phyloP scores from a whole-genome alignment of 2,329 filamentous ascomycete species.

The Colletotrichum scovillei region DNA sequence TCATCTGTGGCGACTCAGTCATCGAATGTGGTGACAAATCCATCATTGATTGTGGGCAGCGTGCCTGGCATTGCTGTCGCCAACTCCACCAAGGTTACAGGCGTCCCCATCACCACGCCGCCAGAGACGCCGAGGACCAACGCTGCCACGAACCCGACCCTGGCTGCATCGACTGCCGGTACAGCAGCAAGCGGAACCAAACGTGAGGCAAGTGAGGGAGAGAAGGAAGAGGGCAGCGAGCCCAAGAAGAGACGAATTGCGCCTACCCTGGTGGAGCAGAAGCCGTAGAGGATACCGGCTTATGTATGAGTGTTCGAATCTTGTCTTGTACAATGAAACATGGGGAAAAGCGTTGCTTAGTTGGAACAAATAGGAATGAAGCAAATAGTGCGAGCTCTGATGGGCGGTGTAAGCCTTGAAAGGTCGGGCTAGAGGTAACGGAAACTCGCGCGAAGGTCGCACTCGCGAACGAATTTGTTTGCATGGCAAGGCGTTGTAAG shows the following conservation, averaged over 20 bases:
- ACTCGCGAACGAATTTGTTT: slow-evolving; percentile 29
- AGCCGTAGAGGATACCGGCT: slow-evolving; percentile 7
- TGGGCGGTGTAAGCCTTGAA: background rate
- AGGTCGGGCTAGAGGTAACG: background rate
- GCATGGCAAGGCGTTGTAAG: slow-evolving; percentile 36
- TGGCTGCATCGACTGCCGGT: slow-evolving; percentile 17
- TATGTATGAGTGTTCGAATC: background rate
- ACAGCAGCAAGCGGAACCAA: slow-evolving; percentile 57
- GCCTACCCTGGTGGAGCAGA: slow-evolving; percentile 66
- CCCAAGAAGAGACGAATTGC: slow-evolving; percentile 78
- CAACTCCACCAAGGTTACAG: slow-evolving; percentile 71
- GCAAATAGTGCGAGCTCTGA: slow-evolving; percentile 10
- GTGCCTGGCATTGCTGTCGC: slow-evolving; percentile 82
- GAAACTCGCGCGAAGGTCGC: background rate
- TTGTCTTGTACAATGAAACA: slow-evolving; percentile 30
- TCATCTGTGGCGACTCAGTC: slow-evolving; percentile 81
- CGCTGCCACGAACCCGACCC: slow-evolving; percentile 46
- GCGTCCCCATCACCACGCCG: slow-evolving; percentile 85
- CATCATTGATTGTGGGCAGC: slow-evolving; percentile 80
- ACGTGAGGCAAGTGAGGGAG: slow-evolving; percentile 67
- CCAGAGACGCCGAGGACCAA: slow-evolving; percentile 83
- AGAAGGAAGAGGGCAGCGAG: slow-evolving; percentile 63
- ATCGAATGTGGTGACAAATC: slow-evolving; percentile 76
- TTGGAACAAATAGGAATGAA: slow-evolving; percentile 12
- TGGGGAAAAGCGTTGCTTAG: slow-evolving; percentile 32